A percentile compares a stretch with the other conserved stretches of the same genome.
Conservation (phyloP, 1,284 basidiomycete species). For the Trichosporon inkin region DNA sequence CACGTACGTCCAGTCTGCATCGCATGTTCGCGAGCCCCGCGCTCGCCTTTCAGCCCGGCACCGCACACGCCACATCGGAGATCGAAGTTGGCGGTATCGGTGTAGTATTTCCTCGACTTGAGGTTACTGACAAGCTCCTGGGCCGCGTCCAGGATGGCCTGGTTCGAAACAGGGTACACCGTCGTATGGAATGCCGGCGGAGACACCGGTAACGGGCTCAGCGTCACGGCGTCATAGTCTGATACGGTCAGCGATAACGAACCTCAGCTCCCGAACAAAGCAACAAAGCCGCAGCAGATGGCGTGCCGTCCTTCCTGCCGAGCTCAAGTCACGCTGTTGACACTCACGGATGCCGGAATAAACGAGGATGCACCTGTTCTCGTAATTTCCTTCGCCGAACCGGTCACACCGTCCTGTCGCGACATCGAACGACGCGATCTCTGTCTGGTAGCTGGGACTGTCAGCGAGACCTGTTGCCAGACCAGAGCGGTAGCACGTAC, state of each 20-base stretch:
- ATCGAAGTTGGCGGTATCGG: constrained; percentile 86
- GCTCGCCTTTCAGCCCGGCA: constrained; percentile 81
- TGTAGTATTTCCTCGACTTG: constrained; percentile 71
- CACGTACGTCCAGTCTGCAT: constrained; percentile 70
- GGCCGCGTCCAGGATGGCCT: constrained; percentile 61
- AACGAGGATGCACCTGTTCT: constrained; percentile 58
- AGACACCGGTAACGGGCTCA: constrained; percentile 70
- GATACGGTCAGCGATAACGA: constrained; percentile 7
- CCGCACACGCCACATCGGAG: constrained; percentile 56
- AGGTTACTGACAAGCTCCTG: constrained; percentile 67
- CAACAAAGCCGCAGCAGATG: background rate
- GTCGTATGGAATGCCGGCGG: constrained; percentile 83
- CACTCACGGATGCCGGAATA: constrained; percentile 77
- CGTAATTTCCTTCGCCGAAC: constrained; percentile 61
- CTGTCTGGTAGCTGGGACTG: constrained; percentile 59
- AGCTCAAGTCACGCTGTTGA: background rate
- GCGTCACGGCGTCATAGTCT: constrained; percentile 80
- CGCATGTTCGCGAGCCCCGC: constrained; percentile 81
- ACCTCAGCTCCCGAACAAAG: too few species aligned
- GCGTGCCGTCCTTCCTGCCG: too few species aligned
- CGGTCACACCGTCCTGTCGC: constrained; percentile 84
- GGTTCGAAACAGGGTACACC: constrained; percentile 65
- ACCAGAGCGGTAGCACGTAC: constrained; percentile 25
- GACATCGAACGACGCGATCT: constrained; percentile 85
- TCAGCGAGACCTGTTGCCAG: background rate